Evolutionary conservation across 2,329 filamentous ascomycete genomes (phyloP), one percentile per base, ranked within the genome.

Genomic region (Cladophialophora carrionii): DNA sequence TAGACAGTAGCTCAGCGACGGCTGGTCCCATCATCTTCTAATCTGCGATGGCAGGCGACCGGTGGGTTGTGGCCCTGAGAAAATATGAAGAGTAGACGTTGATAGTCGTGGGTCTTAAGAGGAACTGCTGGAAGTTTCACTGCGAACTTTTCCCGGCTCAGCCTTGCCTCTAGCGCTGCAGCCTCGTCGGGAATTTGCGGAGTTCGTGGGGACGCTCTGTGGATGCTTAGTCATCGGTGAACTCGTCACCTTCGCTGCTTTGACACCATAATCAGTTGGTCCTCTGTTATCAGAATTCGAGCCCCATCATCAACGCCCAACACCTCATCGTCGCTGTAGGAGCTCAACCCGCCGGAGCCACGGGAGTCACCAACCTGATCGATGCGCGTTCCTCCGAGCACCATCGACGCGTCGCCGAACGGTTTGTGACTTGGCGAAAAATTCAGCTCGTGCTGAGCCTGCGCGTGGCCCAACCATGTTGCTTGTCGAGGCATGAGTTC

Each of bases 401-500:
- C 17, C 17, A 41, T 6, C 5, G 17, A n/a, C 37, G 37, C 37
- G 37, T 17, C 37, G 4, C 5, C 37, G 17, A 14, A 14, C 14
- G 6, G 7, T n/a, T 41, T 14, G 37, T 41, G 37, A 41, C 37
- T 41, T 14, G 4, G 6, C 14, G 17, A 41, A 41, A 41, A 41
- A 41, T 43, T 51, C 22, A 20, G 24, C 20, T 51, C 9, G 48
- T 51, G 20, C 3, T 51, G 48, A 26, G 24, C 22, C 48, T 51
- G 22, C 22, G 20, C 48, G 48, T 10, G 12, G 48, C 10, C 43
- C 37, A 52, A 60, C 49, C 12, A 67, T 67, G 65, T 57, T 55
- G 31, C 12, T 22, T 56, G 17, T 53, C 31, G 37, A 69, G 67
- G 64, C 60, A 69, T 69, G 67, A 66, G 57, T 65, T 57, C 67